These are phyloP conservation scores for Pleurotus pulmonarius DNA, from an alignment of 768 basidiomycete genomes.

Conservation along the genomic window DNA sequence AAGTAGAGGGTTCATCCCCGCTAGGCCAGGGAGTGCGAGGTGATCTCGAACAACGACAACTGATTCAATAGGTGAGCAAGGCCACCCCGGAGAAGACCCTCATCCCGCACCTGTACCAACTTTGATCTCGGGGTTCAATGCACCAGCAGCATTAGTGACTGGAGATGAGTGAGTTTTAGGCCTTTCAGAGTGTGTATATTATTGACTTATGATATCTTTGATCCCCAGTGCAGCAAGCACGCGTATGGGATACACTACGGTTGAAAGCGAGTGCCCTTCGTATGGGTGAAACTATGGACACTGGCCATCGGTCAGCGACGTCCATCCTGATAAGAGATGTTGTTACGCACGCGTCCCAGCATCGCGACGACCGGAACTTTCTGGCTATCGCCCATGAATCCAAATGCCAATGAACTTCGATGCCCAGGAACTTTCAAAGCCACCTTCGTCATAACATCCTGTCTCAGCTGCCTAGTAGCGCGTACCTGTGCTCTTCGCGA, in stretches of 20 bases:
- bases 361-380: conserved; percentile 85
- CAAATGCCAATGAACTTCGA: conserved; percentile 77
- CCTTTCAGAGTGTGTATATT: not conserved
- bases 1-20: conserved; percentile 75
- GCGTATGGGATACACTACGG: conserved; percentile 76
- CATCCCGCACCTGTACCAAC: conserved; percentile 73
- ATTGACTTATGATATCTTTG: conserved; percentile 69
- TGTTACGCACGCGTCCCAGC: conserved; percentile 69
- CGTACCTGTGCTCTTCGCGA: conserved; percentile 72
- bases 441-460: not conserved
- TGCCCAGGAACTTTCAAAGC: conserved; percentile 70
- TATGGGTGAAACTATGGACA: conserved; percentile 72
- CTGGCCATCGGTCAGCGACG: conserved; percentile 5
- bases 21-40: conserved; percentile 72
- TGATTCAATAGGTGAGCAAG: conserved; percentile 24
- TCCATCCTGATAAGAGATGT: too few species aligned
- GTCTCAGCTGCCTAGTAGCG: not conserved
- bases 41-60: conserved; percentile 87
- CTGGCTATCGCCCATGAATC: conserved; percentile 57
- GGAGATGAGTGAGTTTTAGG: conserved; percentile 1
- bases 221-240: conserved; percentile 77
- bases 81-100: not conserved
- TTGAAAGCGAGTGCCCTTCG: conserved; percentile 71
- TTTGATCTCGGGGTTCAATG: conserved; percentile 65
- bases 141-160: conserved; percentile 91